phyloP scores from a whole-genome alignment of 2,329 filamentous ascomycete species.

The Phialemonium atrogriseum region DNA sequence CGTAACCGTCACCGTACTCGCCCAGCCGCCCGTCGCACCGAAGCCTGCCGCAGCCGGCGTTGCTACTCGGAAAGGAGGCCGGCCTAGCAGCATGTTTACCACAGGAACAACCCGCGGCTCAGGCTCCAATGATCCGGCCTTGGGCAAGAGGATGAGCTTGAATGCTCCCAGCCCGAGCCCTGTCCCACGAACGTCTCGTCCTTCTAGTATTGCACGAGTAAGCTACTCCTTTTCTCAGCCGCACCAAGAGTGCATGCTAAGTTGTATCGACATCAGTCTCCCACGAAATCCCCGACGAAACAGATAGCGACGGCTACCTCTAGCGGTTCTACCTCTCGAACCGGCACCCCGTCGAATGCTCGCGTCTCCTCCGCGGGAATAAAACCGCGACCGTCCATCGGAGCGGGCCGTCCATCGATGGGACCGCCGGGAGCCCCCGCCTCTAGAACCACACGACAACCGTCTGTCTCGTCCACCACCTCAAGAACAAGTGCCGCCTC shows the following conservation, averaged over 20 bases:
- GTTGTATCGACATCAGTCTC: conserved; percentile 43
- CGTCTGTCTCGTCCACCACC: conserved; percentile 33
- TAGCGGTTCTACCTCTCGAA: conserved; percentile 52
- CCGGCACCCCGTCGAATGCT: conserved; percentile 53
- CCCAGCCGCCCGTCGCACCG: conserved; percentile 35
- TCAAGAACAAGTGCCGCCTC: conserved; percentile 22
- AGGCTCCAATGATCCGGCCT: conserved; percentile 40
- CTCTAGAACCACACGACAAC: conserved; percentile 32
- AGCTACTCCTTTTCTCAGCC: conserved; percentile 1
- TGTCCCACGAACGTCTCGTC: conserved; percentile 45
- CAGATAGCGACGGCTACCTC: conserved; percentile 50
- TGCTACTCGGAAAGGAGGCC: conserved; percentile 18
- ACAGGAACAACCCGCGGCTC: conserved; percentile 29
- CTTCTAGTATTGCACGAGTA: conserved; percentile 47
- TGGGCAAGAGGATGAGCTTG: conserved; percentile 57
- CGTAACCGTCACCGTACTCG: conserved; percentile 53
- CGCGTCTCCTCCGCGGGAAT: conserved; percentile 32
- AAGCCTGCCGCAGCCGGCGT: conserved; percentile 24
- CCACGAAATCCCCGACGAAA: conserved; percentile 74
- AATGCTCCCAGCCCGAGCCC: conserved; percentile 69
- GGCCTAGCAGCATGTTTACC: conserved; percentile 39
- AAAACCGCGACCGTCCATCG: conserved; percentile 48
- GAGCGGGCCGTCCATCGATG: conserved; percentile 55
- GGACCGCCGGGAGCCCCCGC: conserved; percentile 50
- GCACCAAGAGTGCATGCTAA: neutral